phyloP scores from a whole-genome alignment of 805 yeast genomes.

The Wilhelminamyces savonicus region DNA sequence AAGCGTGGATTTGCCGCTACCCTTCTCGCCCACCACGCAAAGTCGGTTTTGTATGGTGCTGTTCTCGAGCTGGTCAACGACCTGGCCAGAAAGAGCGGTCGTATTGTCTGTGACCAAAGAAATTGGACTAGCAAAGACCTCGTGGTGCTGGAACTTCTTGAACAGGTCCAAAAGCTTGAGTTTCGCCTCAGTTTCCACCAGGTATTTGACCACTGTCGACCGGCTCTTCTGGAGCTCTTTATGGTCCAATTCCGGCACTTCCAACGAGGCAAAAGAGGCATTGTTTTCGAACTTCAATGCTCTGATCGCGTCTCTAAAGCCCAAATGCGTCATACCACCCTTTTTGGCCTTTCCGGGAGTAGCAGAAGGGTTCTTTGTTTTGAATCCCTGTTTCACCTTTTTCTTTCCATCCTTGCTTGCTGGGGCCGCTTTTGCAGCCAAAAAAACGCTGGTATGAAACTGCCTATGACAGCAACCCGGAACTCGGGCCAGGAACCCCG shows the following conservation, averaged over 20 bases:
- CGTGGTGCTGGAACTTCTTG: slow-evolving; percentile 58
- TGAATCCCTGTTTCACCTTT: slow-evolving; percentile 17
- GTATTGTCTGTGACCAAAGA: slow-evolving; percentile 52
- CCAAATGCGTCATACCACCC: slow-evolving; percentile 37
- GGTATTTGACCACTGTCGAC: slow-evolving; percentile 27
- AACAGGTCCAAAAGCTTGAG: slow-evolving; percentile 56
- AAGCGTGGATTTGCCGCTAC: slow-evolving; percentile 74
- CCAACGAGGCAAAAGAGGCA: slow-evolving; percentile 15
- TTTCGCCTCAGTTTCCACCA: slow-evolving; percentile 31
- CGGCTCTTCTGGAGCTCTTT: slow-evolving; percentile 1
- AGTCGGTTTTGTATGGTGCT: slow-evolving; percentile 40
- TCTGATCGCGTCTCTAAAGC: slow-evolving; percentile 32
- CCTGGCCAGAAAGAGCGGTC: slow-evolving; percentile 27
- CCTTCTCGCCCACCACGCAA: slow-evolving; percentile 61
- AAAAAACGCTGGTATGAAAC: slow-evolving; percentile 2
- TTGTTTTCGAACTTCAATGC: slow-evolving; percentile 26
- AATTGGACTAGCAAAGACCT: slow-evolving; percentile 54
- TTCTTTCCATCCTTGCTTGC: slow-evolving; percentile 18
- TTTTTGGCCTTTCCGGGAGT: slow-evolving; percentile 24
- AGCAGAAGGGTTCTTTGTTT: slow-evolving; percentile 9
- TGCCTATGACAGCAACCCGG: too few species aligned
- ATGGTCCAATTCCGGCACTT: slow-evolving; percentile 6
- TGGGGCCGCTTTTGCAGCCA: slow-evolving; percentile 11
- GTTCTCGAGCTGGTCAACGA: slow-evolving; percentile 28
- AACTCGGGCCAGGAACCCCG: too few species aligned